Base-by-base conservation (phyloP, 768 basidiomycete genomes). In the Boletus eberwhitei region DNA sequence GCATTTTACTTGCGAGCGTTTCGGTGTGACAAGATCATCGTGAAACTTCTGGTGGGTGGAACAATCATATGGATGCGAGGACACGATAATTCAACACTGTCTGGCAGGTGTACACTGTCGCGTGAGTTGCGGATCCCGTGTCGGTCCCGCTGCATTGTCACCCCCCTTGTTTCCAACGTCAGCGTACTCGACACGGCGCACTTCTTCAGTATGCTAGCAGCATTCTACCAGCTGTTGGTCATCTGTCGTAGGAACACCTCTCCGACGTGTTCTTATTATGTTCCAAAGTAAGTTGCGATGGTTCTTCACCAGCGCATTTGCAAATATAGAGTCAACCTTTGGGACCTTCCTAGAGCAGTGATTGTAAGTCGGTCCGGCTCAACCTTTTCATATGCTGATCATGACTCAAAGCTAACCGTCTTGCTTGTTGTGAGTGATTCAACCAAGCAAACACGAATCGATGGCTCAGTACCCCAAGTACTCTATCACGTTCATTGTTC, bases 401-500 rank as follows among this genome's bases (percentile, higher is more conserved):
- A 26, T 21, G 21, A 13, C 19, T 19, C 14, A 24, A 48, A 59
- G 58, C 1, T 39, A 14, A 4, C n/a, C 16, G 4, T 44, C 29
- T 11, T 29, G 3, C 38, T 54, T 7, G 19, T 39, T 16, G 58
- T 56, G 48, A 52, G 58, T 52, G 26, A 17, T 24, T 8, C n/a
- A 14, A n/a, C 17, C 9, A 29, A 46, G 19, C 5, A n/a, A 21
- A n/a, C n/a, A n/a, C 26, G 24, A 3, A 24, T 24, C 5, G 4
- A 21, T 13, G 29, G 14, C 41, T 57, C 19, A 57, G 7, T 29
- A 29, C n/a, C n/a, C 29, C 34, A 35, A 61, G 59, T 48, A 39
- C n/a, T 34, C 16, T 14, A 34, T 64, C 45, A 48, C 63, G 1
- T 64, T 59, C 46, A 21, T 54, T 13, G 59, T 64, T 8, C 59